Percentiles rank a stretch among this genome's conserved stretches.
Conservation (phyloP, 306 rosid genomes). For the Coriaria nepalensis region DNA sequence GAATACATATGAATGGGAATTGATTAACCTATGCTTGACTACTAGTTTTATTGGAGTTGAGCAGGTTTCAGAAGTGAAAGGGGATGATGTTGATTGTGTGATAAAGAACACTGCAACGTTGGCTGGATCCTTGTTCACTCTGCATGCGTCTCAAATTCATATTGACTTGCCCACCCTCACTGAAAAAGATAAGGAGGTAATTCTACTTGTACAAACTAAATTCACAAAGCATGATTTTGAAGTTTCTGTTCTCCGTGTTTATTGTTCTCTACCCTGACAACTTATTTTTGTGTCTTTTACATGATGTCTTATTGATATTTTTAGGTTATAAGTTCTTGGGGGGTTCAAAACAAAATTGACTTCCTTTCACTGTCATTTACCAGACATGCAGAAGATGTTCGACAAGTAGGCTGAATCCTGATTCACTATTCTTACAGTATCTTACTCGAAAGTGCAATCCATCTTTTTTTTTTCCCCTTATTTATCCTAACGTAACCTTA, state of each 20-base stretch:
- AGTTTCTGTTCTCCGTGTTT: no score
- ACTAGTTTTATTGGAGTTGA: no score
- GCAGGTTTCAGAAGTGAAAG: conserved; percentile 19
- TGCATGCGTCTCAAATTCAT: conserved; percentile 17
- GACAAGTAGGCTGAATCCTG: conserved; percentile 22
- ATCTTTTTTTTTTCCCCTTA: not conserved
- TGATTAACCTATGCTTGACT: no score
- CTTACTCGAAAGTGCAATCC: not conserved
- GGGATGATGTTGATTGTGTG: conserved; percentile 14
- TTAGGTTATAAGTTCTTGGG: conserved; percentile 14
- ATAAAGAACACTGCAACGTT: conserved; percentile 17
- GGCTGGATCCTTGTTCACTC: conserved; percentile 11
- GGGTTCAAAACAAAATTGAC: conserved; percentile 39
- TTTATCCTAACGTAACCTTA: not conserved
- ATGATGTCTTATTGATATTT: not conserved
- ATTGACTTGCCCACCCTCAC: conserved; percentile 19
- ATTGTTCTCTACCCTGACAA: no score
- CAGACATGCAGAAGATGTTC: conserved; percentile 44
- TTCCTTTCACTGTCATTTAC: conserved; percentile 41
- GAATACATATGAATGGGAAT: no score
- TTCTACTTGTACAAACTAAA: not conserved
- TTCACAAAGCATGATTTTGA: no score
- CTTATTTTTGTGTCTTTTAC: not conserved
- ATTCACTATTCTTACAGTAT: not conserved
- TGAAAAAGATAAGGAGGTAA: conserved; percentile 20